phyloP scores from a whole-genome alignment of 306 rosid species.

The Argentina anserina region DNA sequence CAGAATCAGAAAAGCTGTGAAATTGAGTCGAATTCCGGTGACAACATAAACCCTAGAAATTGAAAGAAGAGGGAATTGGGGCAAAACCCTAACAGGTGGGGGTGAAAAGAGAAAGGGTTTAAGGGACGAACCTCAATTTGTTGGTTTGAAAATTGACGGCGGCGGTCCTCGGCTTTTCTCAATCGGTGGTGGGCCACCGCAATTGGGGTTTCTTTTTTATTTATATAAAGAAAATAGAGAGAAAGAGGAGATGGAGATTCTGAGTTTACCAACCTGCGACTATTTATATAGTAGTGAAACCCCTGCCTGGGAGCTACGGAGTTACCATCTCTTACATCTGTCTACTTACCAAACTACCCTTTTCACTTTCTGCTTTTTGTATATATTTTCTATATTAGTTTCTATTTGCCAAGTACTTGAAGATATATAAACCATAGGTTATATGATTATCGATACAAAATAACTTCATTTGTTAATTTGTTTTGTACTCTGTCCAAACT shows the following conservation, averaged over 20 bases:
- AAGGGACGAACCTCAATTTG: constrained; percentile 13
- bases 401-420: background rate
- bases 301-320: background rate
- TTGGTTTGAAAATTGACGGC: background rate
- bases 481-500: background rate
- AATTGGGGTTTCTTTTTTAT: background rate
- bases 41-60: background rate
- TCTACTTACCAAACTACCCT: background rate
- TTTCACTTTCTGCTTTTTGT: background rate
- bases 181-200: constrained; percentile 20
- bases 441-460: no score
- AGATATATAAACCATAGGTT: background rate
- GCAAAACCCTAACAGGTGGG: constrained; percentile 8
- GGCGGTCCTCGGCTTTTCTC: constrained; percentile 7
- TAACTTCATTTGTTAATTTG: background rate
- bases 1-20: background rate
- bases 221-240: background rate
- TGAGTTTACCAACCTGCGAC: background rate
- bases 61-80: background rate
- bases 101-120: background rate
- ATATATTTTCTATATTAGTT: background rate
- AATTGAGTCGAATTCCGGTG: background rate
- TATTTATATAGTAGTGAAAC: background rate
- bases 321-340: background rate
- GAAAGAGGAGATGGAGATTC: background rate